Percentiles rank a stretch among this genome's conserved stretches.
Evolutionary conservation across 2,329 filamentous ascomycete species (phyloP).

Genomic region (Xylariaceae sp.): DNA sequence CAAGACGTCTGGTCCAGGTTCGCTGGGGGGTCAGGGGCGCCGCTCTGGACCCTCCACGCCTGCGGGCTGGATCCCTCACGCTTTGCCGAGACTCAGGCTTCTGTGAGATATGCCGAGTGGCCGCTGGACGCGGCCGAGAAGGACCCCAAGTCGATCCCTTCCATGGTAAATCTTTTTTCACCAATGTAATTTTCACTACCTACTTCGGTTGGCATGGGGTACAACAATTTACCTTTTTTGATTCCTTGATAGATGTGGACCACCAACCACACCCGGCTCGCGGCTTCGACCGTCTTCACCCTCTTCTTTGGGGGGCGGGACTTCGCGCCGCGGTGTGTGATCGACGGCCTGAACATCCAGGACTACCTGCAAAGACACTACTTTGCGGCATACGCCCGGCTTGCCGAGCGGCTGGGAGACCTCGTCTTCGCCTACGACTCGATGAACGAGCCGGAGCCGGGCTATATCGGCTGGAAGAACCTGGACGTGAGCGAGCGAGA

Average conservation of each 20-base stretch:
- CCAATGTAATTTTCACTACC: too few species aligned
- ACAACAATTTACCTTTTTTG: too few species aligned
- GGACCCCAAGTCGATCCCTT: conserved; percentile 15
- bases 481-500: conserved; percentile 10
- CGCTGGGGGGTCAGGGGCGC: conserved; percentile 16
- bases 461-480: conserved; percentile 13
- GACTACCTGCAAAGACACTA: conserved; percentile 19
- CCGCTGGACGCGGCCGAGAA: conserved; percentile 13
- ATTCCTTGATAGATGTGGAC: too few species aligned
- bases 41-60: conserved; percentile 17
- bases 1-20: conserved; percentile 19
- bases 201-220: too few species aligned
- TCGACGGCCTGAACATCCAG: conserved; percentile 18
- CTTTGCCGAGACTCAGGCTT: conserved; percentile 16
- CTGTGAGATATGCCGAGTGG: conserved; percentile 17
- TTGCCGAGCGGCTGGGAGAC: conserved; percentile 11
- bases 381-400: conserved; percentile 11
- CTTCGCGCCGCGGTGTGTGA: conserved; percentile 13
- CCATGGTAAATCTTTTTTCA: too few species aligned
- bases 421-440: conserved; percentile 15
- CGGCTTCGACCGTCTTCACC: conserved; percentile 13
- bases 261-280: conserved; percentile 19
- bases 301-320: conserved; percentile 16
- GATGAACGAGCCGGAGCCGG: conserved; percentile 20
- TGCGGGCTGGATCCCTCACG: conserved; percentile 15